Evolutionary conservation across 352 stramenopile species (phyloP).

Genomic region (Globisporangium apiculatum): DNA sequence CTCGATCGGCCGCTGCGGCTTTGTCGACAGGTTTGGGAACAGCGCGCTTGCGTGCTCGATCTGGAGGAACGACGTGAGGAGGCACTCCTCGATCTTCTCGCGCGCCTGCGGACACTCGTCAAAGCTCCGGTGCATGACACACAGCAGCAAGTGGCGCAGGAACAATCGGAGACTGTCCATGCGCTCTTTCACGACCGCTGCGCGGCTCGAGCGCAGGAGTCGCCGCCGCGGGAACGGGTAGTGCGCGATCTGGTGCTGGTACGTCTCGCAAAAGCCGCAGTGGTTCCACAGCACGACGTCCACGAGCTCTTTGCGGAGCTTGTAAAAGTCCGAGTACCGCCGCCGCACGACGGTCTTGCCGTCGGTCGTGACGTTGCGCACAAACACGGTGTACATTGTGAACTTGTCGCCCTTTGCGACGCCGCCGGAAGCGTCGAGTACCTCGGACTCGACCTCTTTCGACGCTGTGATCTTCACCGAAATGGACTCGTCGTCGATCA

Average conservation of each 20-base stretch:
- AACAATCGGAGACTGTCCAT: slow-evolving; percentile 82
- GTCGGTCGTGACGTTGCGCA: slow-evolving; percentile 64
- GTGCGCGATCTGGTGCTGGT: slow-evolving; percentile 55
- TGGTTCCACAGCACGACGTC: slow-evolving; percentile 75
- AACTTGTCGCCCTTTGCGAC: slow-evolving; percentile 44
- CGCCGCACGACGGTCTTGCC: slow-evolving; percentile 71
- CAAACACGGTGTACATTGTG: slow-evolving; percentile 84
- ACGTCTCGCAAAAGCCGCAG: slow-evolving; percentile 58
- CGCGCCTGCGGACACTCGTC: slow-evolving; percentile 57
- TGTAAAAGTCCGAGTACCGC: slow-evolving; percentile 84
- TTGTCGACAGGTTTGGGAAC: slow-evolving; percentile 42
- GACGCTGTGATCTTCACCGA: slow-evolving; percentile 56
- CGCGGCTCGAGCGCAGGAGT: slow-evolving; percentile 61
- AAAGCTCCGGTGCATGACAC: slow-evolving; percentile 63
- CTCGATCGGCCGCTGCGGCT: slow-evolving; percentile 45
- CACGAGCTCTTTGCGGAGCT: slow-evolving; percentile 78
- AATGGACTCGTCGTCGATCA: slow-evolving; percentile 61
- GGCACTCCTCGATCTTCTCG: slow-evolving; percentile 60
- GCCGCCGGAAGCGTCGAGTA: slow-evolving; percentile 2
- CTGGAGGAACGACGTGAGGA: slow-evolving; percentile 73
- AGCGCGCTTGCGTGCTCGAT: slow-evolving; percentile 50
- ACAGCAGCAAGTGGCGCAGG: slow-evolving; percentile 66
- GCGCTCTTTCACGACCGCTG: slow-evolving; percentile 71
- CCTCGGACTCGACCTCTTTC: slow-evolving; percentile 34
- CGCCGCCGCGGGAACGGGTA: slow-evolving; percentile 77